A percentile compares a stretch with the other conserved stretches of the same genome.
These are phyloP conservation scores for Xylariales sp. DNA, from an alignment of 2,329 filamentous ascomycete genomes.

Conservation along the genomic window DNA sequence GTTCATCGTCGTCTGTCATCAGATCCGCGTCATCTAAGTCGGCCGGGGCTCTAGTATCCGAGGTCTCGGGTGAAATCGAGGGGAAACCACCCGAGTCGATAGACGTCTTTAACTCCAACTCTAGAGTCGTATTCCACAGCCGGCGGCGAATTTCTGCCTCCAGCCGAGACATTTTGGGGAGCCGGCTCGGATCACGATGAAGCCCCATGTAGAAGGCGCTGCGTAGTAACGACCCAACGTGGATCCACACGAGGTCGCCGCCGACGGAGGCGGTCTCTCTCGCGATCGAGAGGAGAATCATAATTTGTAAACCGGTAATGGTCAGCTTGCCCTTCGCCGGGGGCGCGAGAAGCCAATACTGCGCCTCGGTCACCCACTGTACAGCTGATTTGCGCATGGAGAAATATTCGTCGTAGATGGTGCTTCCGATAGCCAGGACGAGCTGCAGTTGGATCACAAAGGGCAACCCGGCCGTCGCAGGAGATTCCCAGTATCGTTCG, in stretches of 20 bases:
- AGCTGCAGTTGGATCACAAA: slow-evolving; percentile 67
- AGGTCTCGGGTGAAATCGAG: slow-evolving; percentile 59
- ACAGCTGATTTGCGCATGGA: slow-evolving; percentile 57
- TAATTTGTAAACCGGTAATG: slow-evolving; percentile 62
- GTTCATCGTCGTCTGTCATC: slow-evolving; percentile 55
- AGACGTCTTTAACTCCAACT: slow-evolving; percentile 64
- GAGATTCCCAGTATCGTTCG: slow-evolving; percentile 60
- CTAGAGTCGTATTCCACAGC: slow-evolving; percentile 67
- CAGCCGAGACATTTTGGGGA: slow-evolving; percentile 60
- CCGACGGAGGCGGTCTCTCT: slow-evolving; percentile 60
- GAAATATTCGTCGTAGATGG: slow-evolving; percentile 59
- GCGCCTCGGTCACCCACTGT: slow-evolving; percentile 65
- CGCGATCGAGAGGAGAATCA: slow-evolving; percentile 63
- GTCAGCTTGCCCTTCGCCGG: slow-evolving; percentile 62
- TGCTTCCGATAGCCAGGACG: slow-evolving; percentile 63
- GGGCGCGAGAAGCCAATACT: slow-evolving; percentile 61
- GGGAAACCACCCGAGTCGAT: slow-evolving; percentile 64
- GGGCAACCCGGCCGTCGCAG: slow-evolving; percentile 52
- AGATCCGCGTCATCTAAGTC: slow-evolving; percentile 66
- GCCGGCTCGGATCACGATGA: slow-evolving; percentile 65
- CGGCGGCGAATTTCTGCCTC: slow-evolving; percentile 65
- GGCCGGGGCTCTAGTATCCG: slow-evolving; percentile 61
- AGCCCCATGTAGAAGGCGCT: slow-evolving; percentile 69
- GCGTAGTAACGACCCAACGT: slow-evolving; percentile 62
- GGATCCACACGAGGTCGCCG: slow-evolving; percentile 64